phyloP scores from a whole-genome alignment of 208 protist genomes.

The Leishmania mexicana region DNA sequence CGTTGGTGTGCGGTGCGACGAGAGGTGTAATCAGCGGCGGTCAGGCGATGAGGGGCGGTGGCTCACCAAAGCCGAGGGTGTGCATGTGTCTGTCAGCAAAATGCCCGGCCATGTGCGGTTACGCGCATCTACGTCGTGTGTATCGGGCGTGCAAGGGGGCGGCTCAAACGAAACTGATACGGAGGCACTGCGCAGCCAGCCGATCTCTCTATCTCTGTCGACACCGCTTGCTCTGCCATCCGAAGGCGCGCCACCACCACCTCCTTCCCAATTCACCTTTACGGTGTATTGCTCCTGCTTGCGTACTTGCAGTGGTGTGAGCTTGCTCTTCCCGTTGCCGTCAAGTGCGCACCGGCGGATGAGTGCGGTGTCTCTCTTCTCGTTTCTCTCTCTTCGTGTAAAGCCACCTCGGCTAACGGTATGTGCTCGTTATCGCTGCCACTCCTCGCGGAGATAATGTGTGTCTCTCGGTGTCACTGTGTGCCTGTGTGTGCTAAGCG shows the following conservation, averaged over 20 bases:
- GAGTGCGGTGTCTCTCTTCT: neutral
- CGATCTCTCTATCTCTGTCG: neutral
- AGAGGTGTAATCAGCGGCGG: neutral
- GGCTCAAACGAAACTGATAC: neutral
- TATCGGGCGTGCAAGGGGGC: neutral
- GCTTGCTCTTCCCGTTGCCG: neutral
- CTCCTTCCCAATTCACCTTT: neutral
- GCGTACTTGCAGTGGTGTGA: neutral
- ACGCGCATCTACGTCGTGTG: neutral
- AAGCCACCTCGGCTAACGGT: neutral
- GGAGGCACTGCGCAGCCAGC: neutral
- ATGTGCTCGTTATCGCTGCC: neutral
- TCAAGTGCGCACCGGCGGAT: neutral
- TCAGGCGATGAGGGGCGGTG: neutral
- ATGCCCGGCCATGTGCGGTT: neutral
- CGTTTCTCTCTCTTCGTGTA: neutral
- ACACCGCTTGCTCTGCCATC: neutral
- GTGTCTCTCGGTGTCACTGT: neutral
- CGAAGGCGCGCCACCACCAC: neutral
- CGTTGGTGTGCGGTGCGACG: neutral
- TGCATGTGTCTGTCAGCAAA: neutral
- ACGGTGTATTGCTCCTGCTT: neutral
- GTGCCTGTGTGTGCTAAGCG: neutral
- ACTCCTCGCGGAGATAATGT: neutral
- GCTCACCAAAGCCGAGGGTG: neutral